Conservation (phyloP, 2,329 filamentous ascomycete genomes). For the Aspergillus sp. region DNA sequence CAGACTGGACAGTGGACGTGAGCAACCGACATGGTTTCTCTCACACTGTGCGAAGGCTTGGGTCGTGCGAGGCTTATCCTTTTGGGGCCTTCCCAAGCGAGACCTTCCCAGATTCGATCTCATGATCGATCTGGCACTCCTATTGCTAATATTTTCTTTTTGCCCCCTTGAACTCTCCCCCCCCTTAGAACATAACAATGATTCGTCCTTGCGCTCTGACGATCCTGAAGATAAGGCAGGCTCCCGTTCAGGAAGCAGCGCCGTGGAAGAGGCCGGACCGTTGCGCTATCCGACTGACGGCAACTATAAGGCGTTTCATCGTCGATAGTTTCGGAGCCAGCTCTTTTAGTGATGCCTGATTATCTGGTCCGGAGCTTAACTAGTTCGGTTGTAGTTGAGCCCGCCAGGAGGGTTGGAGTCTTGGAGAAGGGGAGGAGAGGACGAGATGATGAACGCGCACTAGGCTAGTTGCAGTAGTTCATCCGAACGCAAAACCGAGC, state of each 20-base stretch:
- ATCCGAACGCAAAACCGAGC: constrained; percentile 19
- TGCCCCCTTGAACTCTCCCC: background rate
- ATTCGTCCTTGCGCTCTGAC: background rate
- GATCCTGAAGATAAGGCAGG: background rate
- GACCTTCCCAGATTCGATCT: background rate
- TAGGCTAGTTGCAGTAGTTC: constrained; percentile 25
- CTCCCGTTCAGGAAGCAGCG: background rate
- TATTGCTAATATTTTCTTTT: background rate
- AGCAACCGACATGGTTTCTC: background rate
- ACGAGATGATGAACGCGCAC: constrained; percentile 11
- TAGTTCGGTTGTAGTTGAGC: background rate
- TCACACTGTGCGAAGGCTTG: background rate
- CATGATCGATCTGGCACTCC: background rate
- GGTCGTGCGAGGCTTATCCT: constrained; percentile 8
- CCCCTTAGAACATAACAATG: background rate
- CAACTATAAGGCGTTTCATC: background rate
- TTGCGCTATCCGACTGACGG: background rate
- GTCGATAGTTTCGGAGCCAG: constrained; percentile 1
- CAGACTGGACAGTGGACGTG: background rate
- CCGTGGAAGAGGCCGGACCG: background rate
- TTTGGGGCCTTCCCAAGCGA: constrained; percentile 5
- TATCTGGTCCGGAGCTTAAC: constrained; percentile 1
- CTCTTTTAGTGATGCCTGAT: background rate
- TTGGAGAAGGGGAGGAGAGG: background rate
- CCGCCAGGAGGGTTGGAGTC: background rate